Percentiles rank a stretch among this genome's conserved stretches.
phyloP scores from a whole-genome alignment of 176 grass and related monocot genomes.

The Oryza glaberrima region DNA sequence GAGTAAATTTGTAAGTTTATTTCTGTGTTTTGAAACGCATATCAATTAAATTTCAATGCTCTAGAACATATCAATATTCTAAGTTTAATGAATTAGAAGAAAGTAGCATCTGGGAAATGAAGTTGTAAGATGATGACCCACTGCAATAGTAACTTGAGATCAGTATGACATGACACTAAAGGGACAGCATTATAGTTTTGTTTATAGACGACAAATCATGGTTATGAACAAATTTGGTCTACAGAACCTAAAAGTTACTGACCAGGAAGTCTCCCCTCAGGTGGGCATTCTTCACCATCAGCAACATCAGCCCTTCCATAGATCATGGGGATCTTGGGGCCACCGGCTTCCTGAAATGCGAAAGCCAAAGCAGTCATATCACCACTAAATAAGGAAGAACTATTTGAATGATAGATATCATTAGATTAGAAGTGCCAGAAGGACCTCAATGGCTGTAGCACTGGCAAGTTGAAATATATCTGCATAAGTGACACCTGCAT shows the following conservation, averaged over 20 bases:
- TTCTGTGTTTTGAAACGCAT: background rate
- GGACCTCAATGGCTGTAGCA: slow-evolving; percentile 88
- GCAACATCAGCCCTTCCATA: slow-evolving; percentile 82
- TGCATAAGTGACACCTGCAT: slow-evolving; percentile 71
- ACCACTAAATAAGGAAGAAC: background rate
- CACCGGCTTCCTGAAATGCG: slow-evolving; percentile 79
- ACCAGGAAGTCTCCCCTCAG: slow-evolving; percentile 89
- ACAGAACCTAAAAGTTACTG: slow-evolving; percentile 31
- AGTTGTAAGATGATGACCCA: background rate
- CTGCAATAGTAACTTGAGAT: background rate
- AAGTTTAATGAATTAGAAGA: background rate
- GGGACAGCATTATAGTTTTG: background rate
- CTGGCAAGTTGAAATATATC: slow-evolving; percentile 96
- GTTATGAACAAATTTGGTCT: background rate
- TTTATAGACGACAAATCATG: background rate
- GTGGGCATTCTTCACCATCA: slow-evolving; percentile 78
- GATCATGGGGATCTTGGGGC: slow-evolving; percentile 89
- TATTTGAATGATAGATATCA: background rate
- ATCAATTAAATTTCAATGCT: background rate
- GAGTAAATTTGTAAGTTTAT: background rate
- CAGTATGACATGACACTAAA: slow-evolving; percentile 14
- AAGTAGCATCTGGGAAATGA: background rate
- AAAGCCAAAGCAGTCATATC: slow-evolving; percentile 27
- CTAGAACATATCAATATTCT: background rate
- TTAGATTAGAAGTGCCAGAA: slow-evolving; percentile 8